Evolutionary conservation across 1,284 basidiomycete genomes (phyloP), one percentile per base, ranked within the genome.

Genomic region (Dichomitus squalens): DNA sequence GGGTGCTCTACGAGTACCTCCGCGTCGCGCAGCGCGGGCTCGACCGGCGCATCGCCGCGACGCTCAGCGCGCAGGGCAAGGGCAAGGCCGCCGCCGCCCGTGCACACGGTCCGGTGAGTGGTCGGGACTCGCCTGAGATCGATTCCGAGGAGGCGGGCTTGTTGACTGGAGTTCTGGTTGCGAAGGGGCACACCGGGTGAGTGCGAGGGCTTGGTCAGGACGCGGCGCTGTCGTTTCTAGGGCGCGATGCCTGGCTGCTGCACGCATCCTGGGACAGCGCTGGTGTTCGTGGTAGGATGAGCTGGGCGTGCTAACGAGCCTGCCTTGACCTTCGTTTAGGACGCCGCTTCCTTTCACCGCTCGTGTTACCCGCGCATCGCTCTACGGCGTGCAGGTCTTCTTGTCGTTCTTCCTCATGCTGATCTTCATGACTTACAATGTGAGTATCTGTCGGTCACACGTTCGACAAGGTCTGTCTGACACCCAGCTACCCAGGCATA

Each of bases 371-470:
- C 81, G 91, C 29, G 87, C 91, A 3, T 57, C 71, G 4, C 69
- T 90, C 27, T 93, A 93, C 65, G 90, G 84, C 29, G 72, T 74
- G 7, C 83, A 82, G 4, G 83, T 90, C 29, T 86, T 87, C 72
- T 69, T 92, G 50, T 92, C 90, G 25, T 91, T 91, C 78, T 93
- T 93, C 81, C 83, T 93, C 67, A 93, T 93, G 91, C 75, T 93
- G 55, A 82, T 93, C 43, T 92, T 91, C 75, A 93, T 93, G 90
- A 93, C 91, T 6, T 93, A 92, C 75, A 93, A 93, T 63, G 90
- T 91, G 59, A 58, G 73, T 63, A 12, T 11, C 29, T 41, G 36
- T 31, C 4, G 27, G 21, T 53, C 33, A 46, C 14, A 44, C 18
- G 55, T n/a, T 43, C 31, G 39, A 43, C 20, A 6, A 14, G 6